These are phyloP conservation scores for Trichophyton simii DNA, from an alignment of 2,329 filamentous ascomycete species.

Conservation along the genomic window DNA sequence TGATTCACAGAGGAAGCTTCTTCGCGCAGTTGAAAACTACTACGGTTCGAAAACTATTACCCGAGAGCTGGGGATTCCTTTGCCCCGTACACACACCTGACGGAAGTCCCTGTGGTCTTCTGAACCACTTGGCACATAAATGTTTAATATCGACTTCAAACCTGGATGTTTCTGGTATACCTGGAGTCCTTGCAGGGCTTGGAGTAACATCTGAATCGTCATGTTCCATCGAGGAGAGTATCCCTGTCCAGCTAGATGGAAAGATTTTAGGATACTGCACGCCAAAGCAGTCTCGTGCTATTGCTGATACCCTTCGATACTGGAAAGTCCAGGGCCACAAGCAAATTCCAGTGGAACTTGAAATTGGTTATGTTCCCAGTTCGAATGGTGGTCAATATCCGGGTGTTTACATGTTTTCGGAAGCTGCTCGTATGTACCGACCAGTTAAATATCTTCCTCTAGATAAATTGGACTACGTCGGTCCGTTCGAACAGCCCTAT, in stretches of 20 bases:
- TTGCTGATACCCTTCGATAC: slow-evolving; percentile 76
- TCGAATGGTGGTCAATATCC: slow-evolving; percentile 91
- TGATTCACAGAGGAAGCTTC: slow-evolving; percentile 98
- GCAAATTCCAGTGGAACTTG: slow-evolving; percentile 66
- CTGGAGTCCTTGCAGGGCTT: slow-evolving; percentile 61
- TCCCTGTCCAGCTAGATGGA: slow-evolving; percentile 83
- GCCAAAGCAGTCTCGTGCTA: slow-evolving; percentile 65
- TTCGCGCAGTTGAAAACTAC: slow-evolving; percentile 97
- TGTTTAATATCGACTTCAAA: slow-evolving; percentile 72
- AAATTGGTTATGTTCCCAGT: slow-evolving; percentile 81
- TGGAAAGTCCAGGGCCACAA: slow-evolving; percentile 90
- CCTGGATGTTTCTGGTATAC: slow-evolving; percentile 62
- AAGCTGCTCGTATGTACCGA: slow-evolving; percentile 73
- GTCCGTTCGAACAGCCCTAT: slow-evolving; percentile 90
- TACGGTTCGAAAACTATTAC: slow-evolving; percentile 84
- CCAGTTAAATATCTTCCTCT: slow-evolving; percentile 86
- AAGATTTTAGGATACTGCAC: slow-evolving; percentile 81
- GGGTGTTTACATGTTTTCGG: slow-evolving; percentile 84
- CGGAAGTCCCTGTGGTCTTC: slow-evolving; percentile 81
- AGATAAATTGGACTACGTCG: slow-evolving; percentile 75
- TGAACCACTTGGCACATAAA: slow-evolving; percentile 93
- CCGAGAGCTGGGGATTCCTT: slow-evolving; percentile 95
- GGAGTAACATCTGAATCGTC: slow-evolving; percentile 66
- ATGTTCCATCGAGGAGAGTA: slow-evolving; percentile 67
- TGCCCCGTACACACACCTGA: slow-evolving; percentile 97